Percentiles rank a stretch among this genome's conserved stretches.
Evolutionary conservation across 495 filamentous ascomycete species (phyloP).

Genomic region (Penicillium canariense): DNA sequence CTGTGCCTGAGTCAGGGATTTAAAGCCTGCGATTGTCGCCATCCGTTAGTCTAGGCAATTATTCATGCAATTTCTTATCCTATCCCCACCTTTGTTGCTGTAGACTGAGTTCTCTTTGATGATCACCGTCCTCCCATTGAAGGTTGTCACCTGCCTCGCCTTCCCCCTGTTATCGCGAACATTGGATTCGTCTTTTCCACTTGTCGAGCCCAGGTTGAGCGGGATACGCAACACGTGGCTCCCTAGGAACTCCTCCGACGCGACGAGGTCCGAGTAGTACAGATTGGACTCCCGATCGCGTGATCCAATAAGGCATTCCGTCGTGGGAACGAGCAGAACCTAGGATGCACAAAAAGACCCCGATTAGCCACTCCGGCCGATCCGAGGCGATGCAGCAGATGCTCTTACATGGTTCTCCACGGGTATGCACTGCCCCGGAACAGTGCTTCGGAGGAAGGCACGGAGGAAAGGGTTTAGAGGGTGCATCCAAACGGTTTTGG

Average conservation of each 20-base stretch:
- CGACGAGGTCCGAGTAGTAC: constrained; percentile 74
- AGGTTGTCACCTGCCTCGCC: constrained; percentile 85
- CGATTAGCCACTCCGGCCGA: constrained; percentile 18
- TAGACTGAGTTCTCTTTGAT: constrained; percentile 93
- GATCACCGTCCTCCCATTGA: constrained; percentile 90
- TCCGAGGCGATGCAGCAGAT: constrained; percentile 8
- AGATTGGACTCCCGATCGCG: constrained; percentile 84
- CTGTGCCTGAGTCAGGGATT: constrained; percentile 84
- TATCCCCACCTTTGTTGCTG: constrained; percentile 82
- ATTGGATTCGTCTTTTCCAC: constrained; percentile 67
- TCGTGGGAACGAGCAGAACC: constrained; percentile 91
- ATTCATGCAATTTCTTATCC: not conserved
- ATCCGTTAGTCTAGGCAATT: constrained; percentile 16
- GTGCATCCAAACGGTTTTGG: constrained; percentile 81
- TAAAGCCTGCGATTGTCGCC: constrained; percentile 73
- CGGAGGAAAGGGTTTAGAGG: constrained; percentile 97
- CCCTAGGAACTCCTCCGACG: constrained; percentile 88
- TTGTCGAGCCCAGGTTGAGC: constrained; percentile 46
- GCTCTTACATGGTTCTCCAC: constrained; percentile 77
- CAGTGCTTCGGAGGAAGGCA: constrained; percentile 95
- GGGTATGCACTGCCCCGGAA: constrained; percentile 89
- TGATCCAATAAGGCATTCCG: constrained; percentile 82
- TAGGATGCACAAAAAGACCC: constrained; percentile 29
- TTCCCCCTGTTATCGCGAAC: constrained; percentile 90
- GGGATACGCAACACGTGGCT: constrained; percentile 95